Base-by-base conservation (phyloP, 2,329 filamentous ascomycete species). In the Diatrype stigma region DNA sequence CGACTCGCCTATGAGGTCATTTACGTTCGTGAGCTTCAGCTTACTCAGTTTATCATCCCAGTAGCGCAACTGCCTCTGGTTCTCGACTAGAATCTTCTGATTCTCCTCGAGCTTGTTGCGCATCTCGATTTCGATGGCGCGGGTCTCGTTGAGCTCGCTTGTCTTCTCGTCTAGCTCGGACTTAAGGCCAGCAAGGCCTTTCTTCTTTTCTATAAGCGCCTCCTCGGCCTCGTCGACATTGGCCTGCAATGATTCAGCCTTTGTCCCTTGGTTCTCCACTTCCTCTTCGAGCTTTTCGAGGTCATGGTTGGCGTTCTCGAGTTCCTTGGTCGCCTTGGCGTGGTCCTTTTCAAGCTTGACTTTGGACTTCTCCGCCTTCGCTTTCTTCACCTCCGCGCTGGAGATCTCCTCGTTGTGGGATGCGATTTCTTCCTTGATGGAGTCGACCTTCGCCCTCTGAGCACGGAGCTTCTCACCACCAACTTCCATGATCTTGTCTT, bases 401-500 rank as follows among this genome's bases (percentile, higher is more conserved):
- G 91, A 95, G 35, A 90, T 85, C 55, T 90, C 86, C 57, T 97
- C 93, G 48, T 83, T 86, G 53, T 95, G 79, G 12, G 85, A 82
- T 45, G 86, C 77, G 50, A 97, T 91, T 66, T 96, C 86, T 62
- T 91, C 88, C 67, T 95, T 96, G 56, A 95, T 75, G 6, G 85
- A 81, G 66, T 97, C 93, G 32, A 99, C 91, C 75, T 89, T 95
- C 54, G 90, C 85, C 61, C 94, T 92, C 67, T 99, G 93, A 17
- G 86, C 82, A 50, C 94, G 86, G 17, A 99, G 83, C 71, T 90
- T 91, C 63, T 97, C 91, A 70, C 94, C 94, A 64, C 94, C 94
- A 56, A 96, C 87, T 70, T 96, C 87, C 94, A 99, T 97, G 64
- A 99, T 99, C 76, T 92, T 96, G 78, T 94, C 87, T 67, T 99